Base-by-base conservation (phyloP, 495 filamentous ascomycete genomes). In the Daldinia childiae region DNA sequence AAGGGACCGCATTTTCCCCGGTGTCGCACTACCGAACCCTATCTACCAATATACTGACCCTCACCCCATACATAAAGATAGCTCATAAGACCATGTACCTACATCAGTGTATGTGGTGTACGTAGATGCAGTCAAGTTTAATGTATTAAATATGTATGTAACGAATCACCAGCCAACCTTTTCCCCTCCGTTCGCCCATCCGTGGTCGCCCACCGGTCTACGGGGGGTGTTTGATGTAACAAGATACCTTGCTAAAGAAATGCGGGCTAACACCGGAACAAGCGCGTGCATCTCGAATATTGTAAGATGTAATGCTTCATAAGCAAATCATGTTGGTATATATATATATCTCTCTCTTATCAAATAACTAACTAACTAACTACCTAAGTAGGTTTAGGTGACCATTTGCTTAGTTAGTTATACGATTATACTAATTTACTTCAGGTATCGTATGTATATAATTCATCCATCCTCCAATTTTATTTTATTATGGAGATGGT, bases 21-120 rank as follows among this genome's bases (percentile, higher is more conserved):
- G 66, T 60, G 69, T 62, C 71, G 52, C 70, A 69, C 71, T 62
- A 66, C 61, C 58, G 66, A 69, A 69, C 30, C n/a, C 52, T 43
- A 61, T 58, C 39, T 58, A 43, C 4, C 45, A 54, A 38, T 19
- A 63, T 29, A 5, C 24, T 24, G 32, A 26, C 32, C 60, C 43
- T 24, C 48, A 26, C 32, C 60, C 43, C 60, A 52, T 36, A 8
- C 60, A 52, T 36, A 8, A 54, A 54, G 50, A 54, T 54, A 54
- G 24, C 19, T 54, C 41, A 48, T 48, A 5, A n/a, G n/a, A n/a
- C 38, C 17, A 48, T 24, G 12, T 43, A n/a, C 36, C 32, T 36
- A 36, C 34, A 36, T 36, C 34, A 14, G 14, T 14, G 5, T 36
- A 36, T 36, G 34, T 36, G 5, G 15, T 45, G 41, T 45, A 45